Evolutionary conservation across 179 eudicot species (phyloP), one percentile per base, ranked within the genome.

Genomic region (Beta lomatogona): DNA sequence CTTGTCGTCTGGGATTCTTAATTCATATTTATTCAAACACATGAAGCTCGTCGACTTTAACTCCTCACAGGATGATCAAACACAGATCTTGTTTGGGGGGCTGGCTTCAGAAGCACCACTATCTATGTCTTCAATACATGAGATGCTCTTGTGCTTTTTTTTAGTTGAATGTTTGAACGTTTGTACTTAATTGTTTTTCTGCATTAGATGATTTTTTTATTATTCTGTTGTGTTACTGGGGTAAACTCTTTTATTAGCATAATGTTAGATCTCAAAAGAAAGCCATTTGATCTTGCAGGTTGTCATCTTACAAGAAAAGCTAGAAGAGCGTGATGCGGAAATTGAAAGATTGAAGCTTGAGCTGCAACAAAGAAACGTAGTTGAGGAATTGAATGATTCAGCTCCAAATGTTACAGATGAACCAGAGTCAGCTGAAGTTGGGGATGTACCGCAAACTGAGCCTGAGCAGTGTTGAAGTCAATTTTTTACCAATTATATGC

Each of bases 251-350:
- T 77, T 48, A 48, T 21, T 6, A 41, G 22, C 18, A 36, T 2
- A 21, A 21, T 28, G 16, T 4, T 25, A 73, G 76, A 57, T 63
- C 41, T 77, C 0, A 57, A 18, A 60, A 21, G 18, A 15, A 45
- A 28, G 45, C 46, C 48, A 64, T 72, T 31, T 36, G 22, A 36
- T 55, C 65, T 82, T 87, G 82, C 81, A 96, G 99, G 98, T 88
- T 60, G 85, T 88, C 48, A 89, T 91, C 81, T 79, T 96, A 86
- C 94, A 93, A 92, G 93, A 93, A 69, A 93, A 85, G 63, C 84
- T 94, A 50, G 93, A 87, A 80, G 98, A 91, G 75, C 89, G 87
- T 74, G 95, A 97, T 78, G 90, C 83, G n/a, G 97, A 89, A 83
- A 93, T 93, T 45, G 70, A 75, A 74, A 91, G 92, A 84, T 83